Conservation (phyloP, 306 rosid genomes). For the Cercis canadensis region DNA sequence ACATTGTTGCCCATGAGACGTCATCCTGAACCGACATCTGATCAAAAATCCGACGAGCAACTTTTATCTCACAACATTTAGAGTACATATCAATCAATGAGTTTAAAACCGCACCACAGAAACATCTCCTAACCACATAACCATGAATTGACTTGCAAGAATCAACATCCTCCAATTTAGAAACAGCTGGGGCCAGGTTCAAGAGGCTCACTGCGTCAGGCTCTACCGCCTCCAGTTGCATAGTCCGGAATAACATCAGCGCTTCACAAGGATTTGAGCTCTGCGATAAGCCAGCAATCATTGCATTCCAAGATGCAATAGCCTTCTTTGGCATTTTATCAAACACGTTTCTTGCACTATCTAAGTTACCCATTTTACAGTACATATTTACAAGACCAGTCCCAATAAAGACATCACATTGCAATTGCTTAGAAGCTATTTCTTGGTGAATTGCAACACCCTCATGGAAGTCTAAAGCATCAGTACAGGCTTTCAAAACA, state of each 20-base stretch:
- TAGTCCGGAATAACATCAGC: conserved; percentile 46
- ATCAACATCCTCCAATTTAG: conserved; percentile 50
- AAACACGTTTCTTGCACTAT: conserved; percentile 57
- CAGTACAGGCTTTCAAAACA: conserved; percentile 68
- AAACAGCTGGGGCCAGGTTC: conserved; percentile 74
- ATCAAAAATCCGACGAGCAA: conserved; percentile 51
- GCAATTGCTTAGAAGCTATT: conserved; percentile 46
- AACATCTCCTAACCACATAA: conserved; percentile 55
- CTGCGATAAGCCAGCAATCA: conserved; percentile 72
- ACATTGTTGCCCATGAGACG: conserved; percentile 67
- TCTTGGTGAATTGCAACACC: conserved; percentile 55
- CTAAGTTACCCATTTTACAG: conserved; percentile 60
- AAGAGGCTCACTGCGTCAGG: conserved; percentile 65
- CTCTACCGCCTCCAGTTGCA: conserved; percentile 53
- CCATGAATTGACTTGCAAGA: conserved; percentile 70
- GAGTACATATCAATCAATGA: conserved; percentile 78
- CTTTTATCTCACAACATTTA: conserved; percentile 58
- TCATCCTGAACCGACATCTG: conserved; percentile 53
- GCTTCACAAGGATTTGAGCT: conserved; percentile 55
- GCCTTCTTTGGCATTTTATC: conserved; percentile 63
- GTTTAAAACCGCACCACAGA: conserved; percentile 46
- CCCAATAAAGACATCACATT: conserved; percentile 65
- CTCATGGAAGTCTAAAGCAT: conserved; percentile 56
- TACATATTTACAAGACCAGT: conserved; percentile 70
- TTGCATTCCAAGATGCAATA: conserved; percentile 63